A percentile compares a stretch with the other conserved stretches of the same genome.
phyloP scores from a whole-genome alignment of 495 filamentous ascomycete species.

The Xylaria sp. region DNA sequence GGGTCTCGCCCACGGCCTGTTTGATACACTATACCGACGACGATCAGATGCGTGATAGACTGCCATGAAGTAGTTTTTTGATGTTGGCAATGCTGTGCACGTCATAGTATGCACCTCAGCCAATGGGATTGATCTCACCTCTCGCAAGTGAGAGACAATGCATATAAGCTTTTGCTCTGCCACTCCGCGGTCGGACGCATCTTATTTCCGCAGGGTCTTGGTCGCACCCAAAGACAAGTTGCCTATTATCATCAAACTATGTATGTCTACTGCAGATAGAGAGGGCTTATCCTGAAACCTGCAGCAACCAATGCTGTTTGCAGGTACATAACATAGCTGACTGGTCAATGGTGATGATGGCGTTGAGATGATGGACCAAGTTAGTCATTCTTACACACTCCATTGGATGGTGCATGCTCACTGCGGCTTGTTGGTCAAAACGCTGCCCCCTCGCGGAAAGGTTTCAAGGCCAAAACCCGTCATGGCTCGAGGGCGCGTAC shows the following conservation, averaged over 20 bases:
- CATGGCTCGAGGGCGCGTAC: neutral
- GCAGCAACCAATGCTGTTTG: neutral
- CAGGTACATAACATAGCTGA: neutral
- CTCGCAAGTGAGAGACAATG: neutral
- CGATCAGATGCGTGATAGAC: neutral
- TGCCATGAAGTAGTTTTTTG: neutral
- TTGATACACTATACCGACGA: neutral
- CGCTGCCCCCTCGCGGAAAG: neutral
- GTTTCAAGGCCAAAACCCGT: neutral
- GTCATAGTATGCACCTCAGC: neutral
- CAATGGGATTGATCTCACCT: neutral
- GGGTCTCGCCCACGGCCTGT: neutral
- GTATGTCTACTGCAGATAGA: too few relatives aligned
- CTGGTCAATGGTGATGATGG: neutral
- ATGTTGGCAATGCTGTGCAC: neutral
- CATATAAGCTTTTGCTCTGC: constrained; percentile 9
- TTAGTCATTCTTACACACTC: constrained; percentile 4
- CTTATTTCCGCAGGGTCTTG: neutral
- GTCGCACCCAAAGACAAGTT: neutral
- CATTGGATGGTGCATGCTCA: constrained; percentile 1
- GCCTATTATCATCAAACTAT: neutral
- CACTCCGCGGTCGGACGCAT: constrained; percentile 7
- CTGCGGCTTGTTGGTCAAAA: constrained; percentile 12
- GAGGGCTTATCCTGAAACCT: neutral
- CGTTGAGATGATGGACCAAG: neutral